Evolutionary conservation across 2,329 filamentous ascomycete genomes (phyloP).

Genomic region (Clarireedia monteithiana): DNA sequence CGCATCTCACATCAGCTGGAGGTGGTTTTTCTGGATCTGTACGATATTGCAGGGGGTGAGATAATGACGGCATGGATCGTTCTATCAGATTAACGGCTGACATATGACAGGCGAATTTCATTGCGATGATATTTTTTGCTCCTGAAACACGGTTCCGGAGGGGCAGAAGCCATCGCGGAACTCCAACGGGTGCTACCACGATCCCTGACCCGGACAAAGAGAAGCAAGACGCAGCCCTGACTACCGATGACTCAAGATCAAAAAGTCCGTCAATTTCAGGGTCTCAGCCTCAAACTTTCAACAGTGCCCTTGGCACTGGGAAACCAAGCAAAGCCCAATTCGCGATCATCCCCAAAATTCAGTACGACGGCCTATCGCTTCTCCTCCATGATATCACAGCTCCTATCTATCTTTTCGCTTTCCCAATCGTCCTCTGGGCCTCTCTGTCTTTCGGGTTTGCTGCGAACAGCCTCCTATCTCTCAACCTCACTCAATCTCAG

Average conservation of each 20-base stretch:
- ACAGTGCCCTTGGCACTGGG: background rate
- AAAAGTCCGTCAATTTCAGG: no score
- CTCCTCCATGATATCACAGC: background rate
- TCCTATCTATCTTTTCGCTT: conserved; percentile 36
- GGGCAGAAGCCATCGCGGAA: background rate
- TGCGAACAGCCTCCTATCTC: conserved; percentile 42
- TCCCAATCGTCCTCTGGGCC: conserved; percentile 53
- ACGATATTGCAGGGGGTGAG: conserved; percentile 8
- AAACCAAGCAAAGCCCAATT: background rate
- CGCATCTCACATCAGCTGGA: conserved; percentile 23
- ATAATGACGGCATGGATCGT: background rate
- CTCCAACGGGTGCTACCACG: background rate
- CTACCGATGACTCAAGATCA: background rate
- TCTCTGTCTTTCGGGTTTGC: conserved; percentile 53
- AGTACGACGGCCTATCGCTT: background rate
- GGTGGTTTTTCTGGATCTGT: conserved; percentile 16
- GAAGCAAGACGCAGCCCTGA: background rate
- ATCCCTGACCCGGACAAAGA: background rate
- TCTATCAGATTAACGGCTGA: background rate
- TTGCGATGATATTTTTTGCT: background rate
- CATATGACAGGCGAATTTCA: background rate
- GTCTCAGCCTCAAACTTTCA: no score
- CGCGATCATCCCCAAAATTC: background rate
- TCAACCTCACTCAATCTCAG: conserved; percentile 50
- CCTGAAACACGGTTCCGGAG: background rate